Conservation (phyloP, 2,329 filamentous ascomycete genomes). For the Exophiala aquamarina region DNA sequence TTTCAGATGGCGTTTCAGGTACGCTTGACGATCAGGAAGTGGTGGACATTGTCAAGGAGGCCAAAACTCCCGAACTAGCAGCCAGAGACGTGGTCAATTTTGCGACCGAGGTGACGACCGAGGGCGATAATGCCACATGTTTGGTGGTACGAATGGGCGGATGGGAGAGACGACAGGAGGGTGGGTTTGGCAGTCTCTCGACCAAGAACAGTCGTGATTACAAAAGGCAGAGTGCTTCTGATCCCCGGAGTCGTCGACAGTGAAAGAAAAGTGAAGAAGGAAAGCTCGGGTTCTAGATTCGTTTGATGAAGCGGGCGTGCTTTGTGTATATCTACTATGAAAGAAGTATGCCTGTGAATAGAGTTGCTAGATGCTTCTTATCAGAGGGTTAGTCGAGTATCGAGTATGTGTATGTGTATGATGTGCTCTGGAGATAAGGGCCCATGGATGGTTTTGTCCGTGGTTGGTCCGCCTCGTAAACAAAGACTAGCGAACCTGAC, state of each 20-base stretch:
- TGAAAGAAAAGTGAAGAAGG: too few relatives aligned
- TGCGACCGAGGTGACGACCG: slow-evolving; percentile 76
- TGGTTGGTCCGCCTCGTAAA: too few relatives aligned
- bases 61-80: slow-evolving; percentile 83
- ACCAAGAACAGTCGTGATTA: slow-evolving; percentile 91
- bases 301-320: too few relatives aligned
- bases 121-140: slow-evolving; percentile 65
- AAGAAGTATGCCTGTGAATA: too few relatives aligned
- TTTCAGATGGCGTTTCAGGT: slow-evolving; percentile 86
- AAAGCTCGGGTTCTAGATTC: too few relatives aligned
- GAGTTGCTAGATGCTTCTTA: too few relatives aligned
- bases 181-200: slow-evolving; percentile 81
- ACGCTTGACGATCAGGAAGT: slow-evolving; percentile 90
- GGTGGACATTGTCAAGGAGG: slow-evolving; percentile 89
- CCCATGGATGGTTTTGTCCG: too few relatives aligned
- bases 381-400: too few relatives aligned
- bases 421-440: too few relatives aligned
- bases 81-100: slow-evolving; percentile 78
- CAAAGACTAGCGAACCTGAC: too few relatives aligned
- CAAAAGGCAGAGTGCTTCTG: slow-evolving; percentile 73
- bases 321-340: too few relatives aligned
- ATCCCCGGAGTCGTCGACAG: slow-evolving; percentile 70
- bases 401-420: too few relatives aligned
- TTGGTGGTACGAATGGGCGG: slow-evolving; percentile 63
- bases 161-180: slow-evolving; percentile 68